Percentiles rank a stretch among this genome's conserved stretches.
Conservation (phyloP, 164 flowering plant genomes). For the Kingdonia uniflora region DNA sequence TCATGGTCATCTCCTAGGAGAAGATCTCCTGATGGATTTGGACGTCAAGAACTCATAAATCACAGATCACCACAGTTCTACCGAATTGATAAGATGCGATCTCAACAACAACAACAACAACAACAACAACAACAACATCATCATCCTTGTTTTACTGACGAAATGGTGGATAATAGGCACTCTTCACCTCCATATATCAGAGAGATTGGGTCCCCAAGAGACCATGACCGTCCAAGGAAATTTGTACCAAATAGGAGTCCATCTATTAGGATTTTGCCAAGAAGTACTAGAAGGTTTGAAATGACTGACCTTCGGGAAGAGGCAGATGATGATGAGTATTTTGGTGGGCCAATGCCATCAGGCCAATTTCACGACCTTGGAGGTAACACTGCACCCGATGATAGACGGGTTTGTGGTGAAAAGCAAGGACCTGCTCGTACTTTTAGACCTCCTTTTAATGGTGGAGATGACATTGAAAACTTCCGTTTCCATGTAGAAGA, state of each 20-base stretch:
- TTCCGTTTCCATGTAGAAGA: slow-evolving; percentile 29
- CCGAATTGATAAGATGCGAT: slow-evolving; percentile 38
- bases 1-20: slow-evolving; percentile 53
- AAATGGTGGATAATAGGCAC: slow-evolving; percentile 31
- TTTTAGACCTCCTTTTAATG: slow-evolving; percentile 34
- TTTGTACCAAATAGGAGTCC: slow-evolving; percentile 30
- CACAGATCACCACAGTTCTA: slow-evolving; percentile 40
- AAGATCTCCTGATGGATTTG: slow-evolving; percentile 45
- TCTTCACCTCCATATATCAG: slow-evolving; percentile 37
- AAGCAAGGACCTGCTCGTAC: slow-evolving; percentile 37
- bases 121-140: slow-evolving; percentile 22
- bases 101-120: slow-evolving; percentile 18
- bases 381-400: slow-evolving; percentile 32
- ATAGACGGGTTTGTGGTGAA: slow-evolving; percentile 37
- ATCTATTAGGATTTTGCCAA: slow-evolving; percentile 27
- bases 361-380: slow-evolving; percentile 35
- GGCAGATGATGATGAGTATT: slow-evolving; percentile 33
- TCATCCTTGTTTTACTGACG: slow-evolving; percentile 31
- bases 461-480: slow-evolving; percentile 20
- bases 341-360: slow-evolving; percentile 27
- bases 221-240: slow-evolving; percentile 30
- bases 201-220: slow-evolving; percentile 33
- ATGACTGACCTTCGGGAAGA: slow-evolving; percentile 38
- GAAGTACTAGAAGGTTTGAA: slow-evolving; percentile 35
- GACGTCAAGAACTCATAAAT: slow-evolving; percentile 28